phyloP scores from a whole-genome alignment of 1,139 yeast species.

The Magnusiomyces ingens region DNA sequence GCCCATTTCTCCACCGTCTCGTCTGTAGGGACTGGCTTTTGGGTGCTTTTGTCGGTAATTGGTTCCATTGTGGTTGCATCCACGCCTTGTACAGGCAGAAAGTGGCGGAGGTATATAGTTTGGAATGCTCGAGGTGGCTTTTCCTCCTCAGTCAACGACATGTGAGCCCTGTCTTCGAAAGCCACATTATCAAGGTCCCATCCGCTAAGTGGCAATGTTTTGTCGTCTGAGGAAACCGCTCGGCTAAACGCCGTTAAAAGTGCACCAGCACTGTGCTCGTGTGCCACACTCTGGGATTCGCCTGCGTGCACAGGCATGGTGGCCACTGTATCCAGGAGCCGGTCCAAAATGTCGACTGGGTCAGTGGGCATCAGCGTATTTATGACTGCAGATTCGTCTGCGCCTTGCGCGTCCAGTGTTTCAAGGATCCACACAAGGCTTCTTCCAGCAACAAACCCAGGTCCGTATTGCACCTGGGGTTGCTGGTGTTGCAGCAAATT shows the following conservation, averaged over 20 bases:
- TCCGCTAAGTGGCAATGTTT: no score
- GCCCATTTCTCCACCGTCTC: not conserved
- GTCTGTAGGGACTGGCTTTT: not conserved
- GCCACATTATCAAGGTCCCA: no score
- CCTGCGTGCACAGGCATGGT: no score
- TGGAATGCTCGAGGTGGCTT: not conserved
- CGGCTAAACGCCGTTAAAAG: no score
- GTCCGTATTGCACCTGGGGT: not conserved
- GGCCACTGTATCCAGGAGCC: not conserved
- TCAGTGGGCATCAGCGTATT: constrained; percentile 6
- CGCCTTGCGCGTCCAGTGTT: constrained; percentile 1
- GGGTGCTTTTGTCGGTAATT: not conserved
- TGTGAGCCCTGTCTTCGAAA: no score
- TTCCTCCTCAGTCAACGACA: no score
- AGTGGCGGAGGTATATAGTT: not conserved
- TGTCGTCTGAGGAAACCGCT: no score
- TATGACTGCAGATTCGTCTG: not conserved
- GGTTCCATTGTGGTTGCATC: constrained; percentile 2
- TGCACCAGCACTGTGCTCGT: no score
- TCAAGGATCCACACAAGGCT: constrained; percentile 3
- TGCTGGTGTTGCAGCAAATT: no score
- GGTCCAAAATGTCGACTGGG: constrained; percentile 4
- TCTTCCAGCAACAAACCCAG: constrained; percentile 4
- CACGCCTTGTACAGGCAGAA: not conserved
- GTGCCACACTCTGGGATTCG: no score